Evolutionary conservation across 169 alveolate species (phyloP), one percentile per base, ranked within the genome.

Genomic region (Neospora caninum): DNA sequence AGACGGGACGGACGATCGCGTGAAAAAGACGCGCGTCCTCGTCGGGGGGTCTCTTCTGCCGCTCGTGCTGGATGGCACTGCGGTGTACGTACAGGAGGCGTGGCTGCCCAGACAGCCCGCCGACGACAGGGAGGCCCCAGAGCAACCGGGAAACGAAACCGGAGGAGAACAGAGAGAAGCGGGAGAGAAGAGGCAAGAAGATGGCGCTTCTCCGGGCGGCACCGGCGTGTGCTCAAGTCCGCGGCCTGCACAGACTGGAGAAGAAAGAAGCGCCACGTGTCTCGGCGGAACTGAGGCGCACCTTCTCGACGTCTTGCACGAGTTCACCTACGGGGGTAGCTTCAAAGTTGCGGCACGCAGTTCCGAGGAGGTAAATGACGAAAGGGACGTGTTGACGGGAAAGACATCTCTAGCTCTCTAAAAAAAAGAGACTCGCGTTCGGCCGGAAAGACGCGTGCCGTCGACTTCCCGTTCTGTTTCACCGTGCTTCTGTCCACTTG

Each of bases 11-110:
- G 94, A 89, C 36, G 94, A 54, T 2, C 25, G 41, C 43, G 78
- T 92, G 80, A 20, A 92, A 39, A 39, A 82, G 87, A 80, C 67
- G 34, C 20, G 88, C 49, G 92, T 92, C 38, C n/a, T 92, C 41
- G 34, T 92, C 70, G 94, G 92, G 0, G 94, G 92, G 39, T 88
- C 94, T 41, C 94, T 83, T 9, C 92, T 92, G 69, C 94, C 94
- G n/a, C 73, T 82, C 34, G 94, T 91, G 45, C 94, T 92, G 42
- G 94, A 92, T 42, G 92, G 87, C 80, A 92, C 94, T 22, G 70
- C 70, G 43, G 92, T 92, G 67, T n/a, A 80, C 29, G 91, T 53
- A 31, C 94, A 83, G 88, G 87, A 92, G 91, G 94, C 70, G 53
- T 39, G 87, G 49, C 92, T 92, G 38, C 94, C 91, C 41, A 20